These are phyloP conservation scores for Nemophila menziesii DNA, from an alignment of 257 asterid species.

Conservation along the genomic window DNA sequence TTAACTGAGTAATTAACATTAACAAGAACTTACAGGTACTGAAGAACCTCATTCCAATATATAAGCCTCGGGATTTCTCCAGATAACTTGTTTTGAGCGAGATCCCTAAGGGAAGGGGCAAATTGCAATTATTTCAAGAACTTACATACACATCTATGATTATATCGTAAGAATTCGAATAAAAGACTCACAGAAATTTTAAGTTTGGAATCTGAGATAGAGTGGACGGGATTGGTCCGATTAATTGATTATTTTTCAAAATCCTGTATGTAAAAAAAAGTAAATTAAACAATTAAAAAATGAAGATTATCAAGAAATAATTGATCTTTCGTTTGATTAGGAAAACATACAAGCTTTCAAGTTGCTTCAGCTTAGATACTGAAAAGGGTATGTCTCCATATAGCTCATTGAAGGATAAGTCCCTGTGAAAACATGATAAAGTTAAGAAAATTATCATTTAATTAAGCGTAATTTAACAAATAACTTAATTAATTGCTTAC, in stretches of 20 bases:
- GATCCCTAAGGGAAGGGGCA: no score
- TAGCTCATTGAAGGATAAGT: conserved; percentile 76
- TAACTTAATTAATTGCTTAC: conserved; percentile 23
- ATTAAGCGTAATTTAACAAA: neutral
- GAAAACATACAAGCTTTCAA: conserved; percentile 51
- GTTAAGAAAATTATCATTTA: neutral
- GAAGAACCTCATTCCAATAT: conserved; percentile 95
- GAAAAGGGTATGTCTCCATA: conserved; percentile 93
- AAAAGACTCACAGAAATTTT: conserved; percentile 62
- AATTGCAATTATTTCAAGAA: conserved; percentile 5
- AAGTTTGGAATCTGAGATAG: conserved; percentile 93
- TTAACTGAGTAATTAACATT: neutral
- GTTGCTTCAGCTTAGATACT: conserved; percentile 82
- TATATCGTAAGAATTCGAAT: neutral
- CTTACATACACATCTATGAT: neutral
- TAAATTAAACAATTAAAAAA: neutral
- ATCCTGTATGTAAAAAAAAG: conserved; percentile 25
- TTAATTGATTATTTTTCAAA: conserved; percentile 65
- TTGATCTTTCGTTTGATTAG: no score
- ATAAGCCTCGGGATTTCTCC: conserved; percentile 93
- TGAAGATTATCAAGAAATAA: neutral
- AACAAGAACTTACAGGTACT: conserved; percentile 54
- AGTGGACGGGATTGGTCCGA: conserved; percentile 93
- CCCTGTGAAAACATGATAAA: no score
- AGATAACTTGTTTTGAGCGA: conserved; percentile 78